Conservation (phyloP, 2,329 filamentous ascomycete species). For the Diaporthe sp. region DNA sequence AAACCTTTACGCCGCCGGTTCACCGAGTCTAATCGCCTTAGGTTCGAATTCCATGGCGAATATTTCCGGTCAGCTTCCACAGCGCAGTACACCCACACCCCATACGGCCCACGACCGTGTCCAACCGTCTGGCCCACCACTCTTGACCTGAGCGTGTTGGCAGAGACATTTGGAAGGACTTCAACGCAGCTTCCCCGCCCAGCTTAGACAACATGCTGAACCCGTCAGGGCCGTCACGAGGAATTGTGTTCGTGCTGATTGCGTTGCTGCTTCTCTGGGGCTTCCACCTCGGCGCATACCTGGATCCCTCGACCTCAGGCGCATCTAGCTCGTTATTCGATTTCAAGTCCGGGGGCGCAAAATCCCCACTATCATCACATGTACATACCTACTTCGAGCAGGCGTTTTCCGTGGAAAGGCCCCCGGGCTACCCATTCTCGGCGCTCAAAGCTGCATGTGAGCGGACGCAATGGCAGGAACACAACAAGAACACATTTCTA, state of each 20-base stretch:
- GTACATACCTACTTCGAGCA: constrained; percentile 50
- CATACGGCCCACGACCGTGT: background rate
- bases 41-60: background rate
- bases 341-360: background rate
- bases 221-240: background rate
- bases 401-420: constrained; percentile 46
- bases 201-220: constrained; percentile 5
- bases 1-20: background rate
- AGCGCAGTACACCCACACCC: too few species aligned
- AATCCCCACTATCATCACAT: constrained; percentile 33
- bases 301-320: background rate
- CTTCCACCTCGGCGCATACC: constrained; percentile 28
- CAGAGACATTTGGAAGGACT: too few species aligned
- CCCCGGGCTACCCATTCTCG: constrained; percentile 44
- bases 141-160: background rate
- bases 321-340: background rate
- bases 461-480: constrained; percentile 40
- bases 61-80: background rate
- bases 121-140: too few species aligned
- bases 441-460: constrained; percentile 42
- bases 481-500: constrained; percentile 44
- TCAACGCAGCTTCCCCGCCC: background rate
- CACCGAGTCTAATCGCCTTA: background rate
- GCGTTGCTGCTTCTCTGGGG: constrained; percentile 19
- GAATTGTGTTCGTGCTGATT: background rate